Evolutionary conservation across 352 stramenopile species (phyloP).

Genomic region (Phytophthora chlamydospora): DNA sequence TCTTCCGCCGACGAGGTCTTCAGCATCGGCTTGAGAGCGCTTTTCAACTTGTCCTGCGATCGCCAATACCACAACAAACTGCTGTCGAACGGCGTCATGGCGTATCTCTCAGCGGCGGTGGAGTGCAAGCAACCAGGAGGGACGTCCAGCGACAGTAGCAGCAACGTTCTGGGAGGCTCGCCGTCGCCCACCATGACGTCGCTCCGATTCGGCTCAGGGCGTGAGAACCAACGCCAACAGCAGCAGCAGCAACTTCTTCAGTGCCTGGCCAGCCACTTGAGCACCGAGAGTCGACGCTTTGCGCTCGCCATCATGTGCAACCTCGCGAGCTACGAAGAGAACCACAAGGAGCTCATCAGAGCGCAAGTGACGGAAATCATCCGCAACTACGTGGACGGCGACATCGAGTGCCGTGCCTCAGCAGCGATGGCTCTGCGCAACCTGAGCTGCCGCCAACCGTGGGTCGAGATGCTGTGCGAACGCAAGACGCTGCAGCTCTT

Average conservation of each 20-base stretch:
- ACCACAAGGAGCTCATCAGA: constrained; percentile 85
- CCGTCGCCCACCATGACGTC: constrained; percentile 5
- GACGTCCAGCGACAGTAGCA: not conserved
- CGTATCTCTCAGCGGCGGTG: constrained; percentile 66
- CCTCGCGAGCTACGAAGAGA: constrained; percentile 71
- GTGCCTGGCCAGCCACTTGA: constrained; percentile 29
- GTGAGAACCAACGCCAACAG: not conserved
- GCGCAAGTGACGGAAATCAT: constrained; percentile 73
- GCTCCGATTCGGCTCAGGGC: constrained; percentile 21
- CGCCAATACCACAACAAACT: constrained; percentile 72
- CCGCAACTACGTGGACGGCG: constrained; percentile 70
- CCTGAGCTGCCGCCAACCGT: constrained; percentile 70
- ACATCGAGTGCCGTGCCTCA: constrained; percentile 71
- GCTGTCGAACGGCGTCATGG: constrained; percentile 72
- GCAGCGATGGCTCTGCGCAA: constrained; percentile 79
- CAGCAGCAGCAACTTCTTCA: constrained; percentile 11
- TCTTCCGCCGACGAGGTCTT: constrained; percentile 65
- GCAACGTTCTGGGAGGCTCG: not conserved
- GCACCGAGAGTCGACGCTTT: constrained; percentile 51
- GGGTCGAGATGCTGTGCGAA: constrained; percentile 84
- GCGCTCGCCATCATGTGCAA: constrained; percentile 82
- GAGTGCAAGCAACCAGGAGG: constrained; percentile 24
- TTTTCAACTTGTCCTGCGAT: constrained; percentile 83
- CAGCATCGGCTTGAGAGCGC: constrained; percentile 67
- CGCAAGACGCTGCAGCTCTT: constrained; percentile 70